phyloP scores from a whole-genome alignment of 805 yeast species.

The Ogataea glucozyma region DNA sequence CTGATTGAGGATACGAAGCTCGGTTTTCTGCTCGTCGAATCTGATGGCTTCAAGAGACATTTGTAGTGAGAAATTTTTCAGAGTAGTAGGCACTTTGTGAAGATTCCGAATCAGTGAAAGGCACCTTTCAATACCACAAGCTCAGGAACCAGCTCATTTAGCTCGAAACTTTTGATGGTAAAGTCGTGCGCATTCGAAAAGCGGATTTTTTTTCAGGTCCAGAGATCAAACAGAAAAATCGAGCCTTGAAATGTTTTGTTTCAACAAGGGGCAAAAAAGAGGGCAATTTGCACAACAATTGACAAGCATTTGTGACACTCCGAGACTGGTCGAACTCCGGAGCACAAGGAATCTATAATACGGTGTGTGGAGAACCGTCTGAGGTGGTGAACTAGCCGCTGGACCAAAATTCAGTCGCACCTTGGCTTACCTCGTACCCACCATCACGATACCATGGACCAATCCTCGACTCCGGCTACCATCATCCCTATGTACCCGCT shows the following conservation, averaged over 20 bases:
- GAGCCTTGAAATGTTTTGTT: constrained; percentile 2
- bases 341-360: background rate
- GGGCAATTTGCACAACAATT: background rate
- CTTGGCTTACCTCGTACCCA: constrained; percentile 29
- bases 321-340: background rate
- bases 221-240: constrained; percentile 3
- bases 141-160: no score
- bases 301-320: background rate
- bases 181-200: constrained; percentile 1
- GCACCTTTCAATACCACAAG: no score
- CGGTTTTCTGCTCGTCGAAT: constrained; percentile 48
- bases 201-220: constrained; percentile 1
- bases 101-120: no score
- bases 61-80: no score
- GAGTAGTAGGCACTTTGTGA: no score
- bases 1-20: constrained; percentile 75
- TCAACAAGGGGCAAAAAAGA: background rate
- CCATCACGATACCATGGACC: constrained; percentile 4
- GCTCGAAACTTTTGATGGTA: background rate
- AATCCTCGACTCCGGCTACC: constrained; percentile 6
- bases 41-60: constrained; percentile 64
- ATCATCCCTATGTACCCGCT: constrained; percentile 28
- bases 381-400: background rate
- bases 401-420: background rate
- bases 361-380: constrained; percentile 1